Base-by-base conservation (phyloP, 108 stramenopile genomes). In the Conticribra weissflogii region DNA sequence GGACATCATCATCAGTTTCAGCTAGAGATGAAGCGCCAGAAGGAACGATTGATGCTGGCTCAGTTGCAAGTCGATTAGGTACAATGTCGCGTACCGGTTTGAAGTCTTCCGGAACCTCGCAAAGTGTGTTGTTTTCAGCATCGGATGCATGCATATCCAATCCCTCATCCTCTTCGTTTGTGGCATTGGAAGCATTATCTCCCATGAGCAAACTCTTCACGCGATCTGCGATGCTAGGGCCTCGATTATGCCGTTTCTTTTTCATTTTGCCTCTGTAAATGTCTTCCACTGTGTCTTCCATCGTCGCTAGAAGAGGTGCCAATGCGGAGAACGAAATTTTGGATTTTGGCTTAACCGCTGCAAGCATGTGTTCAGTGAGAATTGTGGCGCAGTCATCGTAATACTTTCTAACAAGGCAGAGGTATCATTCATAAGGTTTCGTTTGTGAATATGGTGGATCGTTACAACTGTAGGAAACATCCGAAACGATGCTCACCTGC, bases 311-410 rank as follows among this genome's bases (percentile, higher is more conserved):
- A 44, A 93, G 73, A 0, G 95, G 93, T 21, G 88, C 92, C 12
- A 94, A 47, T 17, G 92, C 94, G 8, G 90, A 94, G 71, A 89
- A 94, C 25, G 63, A 69, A n/a, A 59, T 71, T 24, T 83, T 68
- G 0, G 76, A 67, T 18, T 82, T 76, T 3, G 97, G 95, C 68
- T 90, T 93, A 47, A 94, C 68, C 8, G 88, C 81, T 30, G 95
- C 94, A 18, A 94, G 68, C 59, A 98, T 89, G 75, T 96, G 91
- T 73, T 96, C 97, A 15, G 92, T 76, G 22, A 99, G 72, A 54
- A 98, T 88, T 75, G 90, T 89, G 4, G 95, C 93, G 71, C 94
- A 96, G 66, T 97, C 96, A 63, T 97, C 96, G 70, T 97, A 98
- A 65, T 98, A 99, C 73, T 99, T 99, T 23, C 95, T 87, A 63